These are phyloP conservation scores for Solanum lycopersicoides DNA, from an alignment of 257 asterid genomes.

Conservation along the genomic window DNA sequence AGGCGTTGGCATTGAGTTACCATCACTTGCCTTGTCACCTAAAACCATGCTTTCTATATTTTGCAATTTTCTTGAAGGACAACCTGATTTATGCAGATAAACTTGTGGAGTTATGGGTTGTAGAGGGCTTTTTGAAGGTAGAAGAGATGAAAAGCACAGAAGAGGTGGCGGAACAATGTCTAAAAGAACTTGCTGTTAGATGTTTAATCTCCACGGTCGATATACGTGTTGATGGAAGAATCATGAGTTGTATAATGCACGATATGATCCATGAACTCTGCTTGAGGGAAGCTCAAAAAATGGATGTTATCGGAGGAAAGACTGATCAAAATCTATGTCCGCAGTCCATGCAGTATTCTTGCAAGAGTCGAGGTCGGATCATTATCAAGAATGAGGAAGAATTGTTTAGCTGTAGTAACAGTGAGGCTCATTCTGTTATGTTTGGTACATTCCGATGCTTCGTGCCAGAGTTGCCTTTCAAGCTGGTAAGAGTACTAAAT, in stretches of 20 bases:
- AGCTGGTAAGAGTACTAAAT: no score
- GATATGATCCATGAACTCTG: conserved; percentile 1
- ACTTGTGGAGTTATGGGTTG: not conserved
- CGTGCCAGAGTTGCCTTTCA: not conserved
- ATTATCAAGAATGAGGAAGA: not conserved
- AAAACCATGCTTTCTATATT: not conserved
- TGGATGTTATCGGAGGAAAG: not conserved
- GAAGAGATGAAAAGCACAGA: not conserved
- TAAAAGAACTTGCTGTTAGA: not conserved
- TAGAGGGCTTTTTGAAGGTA: conserved; percentile 6
- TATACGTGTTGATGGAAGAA: not conserved
- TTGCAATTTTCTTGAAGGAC: not conserved
- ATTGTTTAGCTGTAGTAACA: not conserved
- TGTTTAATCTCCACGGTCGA: not conserved
- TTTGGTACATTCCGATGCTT: accelerated
- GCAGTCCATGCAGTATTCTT: not conserved
- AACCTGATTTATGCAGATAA: not conserved
- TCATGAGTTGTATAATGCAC: not conserved
- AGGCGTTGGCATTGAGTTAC: not conserved
- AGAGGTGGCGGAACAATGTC: not conserved
- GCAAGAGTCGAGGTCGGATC: not conserved
- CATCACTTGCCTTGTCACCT: conserved; percentile 3
- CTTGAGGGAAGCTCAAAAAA: not conserved
- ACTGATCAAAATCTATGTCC: not conserved
- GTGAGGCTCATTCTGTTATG: not conserved